Base-by-base conservation (phyloP, 1,284 basidiomycete genomes). In the Somion occarium region DNA sequence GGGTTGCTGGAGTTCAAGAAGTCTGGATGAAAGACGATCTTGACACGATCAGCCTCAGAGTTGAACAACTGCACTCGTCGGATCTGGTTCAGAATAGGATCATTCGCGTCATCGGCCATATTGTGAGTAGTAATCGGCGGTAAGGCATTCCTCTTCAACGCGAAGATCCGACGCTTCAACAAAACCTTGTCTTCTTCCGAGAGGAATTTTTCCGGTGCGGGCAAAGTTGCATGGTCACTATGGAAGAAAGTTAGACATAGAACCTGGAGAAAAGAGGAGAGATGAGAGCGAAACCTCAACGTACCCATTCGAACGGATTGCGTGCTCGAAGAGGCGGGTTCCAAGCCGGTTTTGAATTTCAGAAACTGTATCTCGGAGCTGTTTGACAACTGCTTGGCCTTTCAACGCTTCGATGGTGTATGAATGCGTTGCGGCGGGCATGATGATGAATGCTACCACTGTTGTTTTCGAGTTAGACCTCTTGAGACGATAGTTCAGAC, bases 1-100 rank as follows among this genome's bases (percentile, higher is more conserved):
- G 96, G 96, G 73, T 98, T 98, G 73, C 95, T 98, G 53, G 92
- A 87, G 72, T 96, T 98, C 65, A 99, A 71, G 74, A 99, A 99
- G 69, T 99, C 96, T 3, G 96, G 96, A 70, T 99, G 96, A 82
- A 99, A 99, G 51, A 99, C 82, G 65, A 98, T 81, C 76, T 98
- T 98, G 69, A 98, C 95, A 49, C 91, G 80, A 64, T 99, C 96
- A 30, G 76, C 63, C 20, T 80, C 72, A 37, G 77, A 68, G 71
- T 98, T 98, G 82, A 98, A 98, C 27, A 98, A 75, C 68, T 93
- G 87, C 24, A 97, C 93, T 13, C 92, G 82, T 24, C 96, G 83
- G 56, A 99, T 90, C 68, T 98, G 95, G 73, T 89, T 97, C 50
- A 99, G 72, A 60, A 99, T 93, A 3, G 96, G 96, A 66, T 99